Base-by-base conservation (phyloP, 2,329 filamentous ascomycete genomes). In the Aspergillus tanneri region DNA sequence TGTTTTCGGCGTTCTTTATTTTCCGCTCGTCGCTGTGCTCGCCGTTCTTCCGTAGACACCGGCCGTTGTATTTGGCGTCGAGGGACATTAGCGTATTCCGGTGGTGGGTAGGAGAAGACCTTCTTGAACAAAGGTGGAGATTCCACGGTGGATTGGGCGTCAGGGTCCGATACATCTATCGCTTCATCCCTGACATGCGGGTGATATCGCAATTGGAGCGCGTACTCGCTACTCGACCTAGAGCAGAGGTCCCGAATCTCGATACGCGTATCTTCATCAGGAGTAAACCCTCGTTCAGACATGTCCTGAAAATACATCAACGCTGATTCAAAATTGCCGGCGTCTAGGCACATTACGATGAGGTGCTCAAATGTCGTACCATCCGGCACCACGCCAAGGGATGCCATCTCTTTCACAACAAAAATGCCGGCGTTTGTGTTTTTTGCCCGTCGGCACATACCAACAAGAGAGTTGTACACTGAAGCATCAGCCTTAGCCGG, bases 381-480 rank as follows among this genome's bases (percentile, higher is more conserved):
- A 50, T 83, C 75, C 0, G 84, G 82, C 12, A 71, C 58, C 22
- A 86, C 67, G 6, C 71, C 70, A 7, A 83, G 67, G 8, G 77
- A 72, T 5, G 77, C 71, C 77, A 87, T 84, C 59, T 87, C 84
- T 12, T 77, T 73, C 8, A 81, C 77, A 2, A 86, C 67, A 59
- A 83, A 85, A 67, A 83, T 81, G 36, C 82, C 82, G 5, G 78
- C 68, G 28, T 79, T 72, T 48, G 80, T 79, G 47, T 77, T 73
- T 5, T 62, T 60, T 53, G 58, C 69, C 51, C 54, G 61, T 43
- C 67, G 66, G 54, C 78, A 81, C 49, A 76, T 77, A 36, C 69
- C 69, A 46, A 85, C 72, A 6, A 87, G 70, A 4, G 76, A 63
- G 56, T 87, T 86, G 70, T 84, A 87, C 0, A 83, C 83, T 3